Conservation (phyloP, 352 stramenopile genomes). For the Aphanomyces astaci region DNA sequence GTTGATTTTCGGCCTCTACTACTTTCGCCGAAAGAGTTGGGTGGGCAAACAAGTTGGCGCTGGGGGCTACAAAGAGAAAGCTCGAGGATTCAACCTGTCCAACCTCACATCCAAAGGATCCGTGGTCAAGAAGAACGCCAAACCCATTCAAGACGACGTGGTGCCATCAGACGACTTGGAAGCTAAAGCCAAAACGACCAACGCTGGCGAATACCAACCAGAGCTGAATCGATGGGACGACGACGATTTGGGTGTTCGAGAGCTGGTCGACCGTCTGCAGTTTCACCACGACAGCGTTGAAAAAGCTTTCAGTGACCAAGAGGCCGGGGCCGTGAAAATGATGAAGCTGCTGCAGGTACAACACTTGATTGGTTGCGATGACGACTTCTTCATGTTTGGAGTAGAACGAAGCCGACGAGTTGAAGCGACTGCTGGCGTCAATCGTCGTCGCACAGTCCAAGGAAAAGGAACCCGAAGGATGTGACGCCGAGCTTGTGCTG, state of each 20-base stretch:
- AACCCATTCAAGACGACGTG: constrained; percentile 3
- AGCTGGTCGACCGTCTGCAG: constrained; percentile 66
- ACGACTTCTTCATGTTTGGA: not conserved
- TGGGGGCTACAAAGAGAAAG: constrained; percentile 35
- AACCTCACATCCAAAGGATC: constrained; percentile 67
- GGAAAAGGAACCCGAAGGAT: constrained; percentile 20
- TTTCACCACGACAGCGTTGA: constrained; percentile 68
- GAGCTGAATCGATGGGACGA: constrained; percentile 63
- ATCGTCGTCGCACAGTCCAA: constrained; percentile 24
- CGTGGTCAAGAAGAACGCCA: constrained; percentile 35
- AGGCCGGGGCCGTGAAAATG: constrained; percentile 49
- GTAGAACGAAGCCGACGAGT: constrained; percentile 41
- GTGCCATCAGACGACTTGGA: constrained; percentile 17
- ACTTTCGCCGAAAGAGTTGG: constrained; percentile 80
- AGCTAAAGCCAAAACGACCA: constrained; percentile 23
- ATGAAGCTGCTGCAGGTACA: constrained; percentile 51
- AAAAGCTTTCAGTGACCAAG: constrained; percentile 68
- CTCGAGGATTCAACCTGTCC: constrained; percentile 44
- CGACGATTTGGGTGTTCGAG: constrained; percentile 62
- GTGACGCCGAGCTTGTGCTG: constrained; percentile 15
- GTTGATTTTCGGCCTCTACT: constrained; percentile 72
- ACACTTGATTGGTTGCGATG: too few species aligned
- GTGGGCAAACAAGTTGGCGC: constrained; percentile 26
- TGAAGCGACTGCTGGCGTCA: constrained; percentile 61
- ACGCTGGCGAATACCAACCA: constrained; percentile 36